Base-by-base conservation (phyloP, 2,329 filamentous ascomycete species). In the Xylariaceae sp. region DNA sequence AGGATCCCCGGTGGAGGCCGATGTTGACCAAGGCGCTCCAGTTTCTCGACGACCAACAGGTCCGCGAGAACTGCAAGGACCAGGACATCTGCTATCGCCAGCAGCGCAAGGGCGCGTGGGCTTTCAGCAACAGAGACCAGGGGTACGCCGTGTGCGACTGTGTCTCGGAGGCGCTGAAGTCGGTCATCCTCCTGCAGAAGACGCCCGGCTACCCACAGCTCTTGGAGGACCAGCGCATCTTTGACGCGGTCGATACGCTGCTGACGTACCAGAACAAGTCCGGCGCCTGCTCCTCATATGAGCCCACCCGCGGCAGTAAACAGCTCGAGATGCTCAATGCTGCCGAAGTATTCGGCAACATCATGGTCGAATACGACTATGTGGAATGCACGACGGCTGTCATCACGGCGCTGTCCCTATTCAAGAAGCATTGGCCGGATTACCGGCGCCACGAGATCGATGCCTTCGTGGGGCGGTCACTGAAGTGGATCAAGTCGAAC, bases 321-420 rank as follows among this genome's bases (percentile, higher is more conserved):
- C 75, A 74, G 45, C 58, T 96, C 45, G 92, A 98, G 58, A 71
- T 80, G 56, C 73, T 98, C 27, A 98, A 98, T 52, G 90, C 90
- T 0, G 92, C 92, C 2, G 92, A 98, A 57, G 89, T 98, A 0
- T 98, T 98, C 58, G 89, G 87, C 11, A 75, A 80, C 14, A 98
- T 98, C 63, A 98, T 98, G 92, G 82, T 98, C 34, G 90, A 96
- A 55, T 98, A 98, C 57, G 87, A 94, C 57, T 96, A 98, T 53
- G 88, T 90, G 0, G 92, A 98, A 59, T 98, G 92, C 65, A 98
- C 92, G 1, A 96, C 92, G 3, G 89, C 92, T 1, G 87, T 88
- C 19, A 83, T 98, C 3, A 95, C 86, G 1, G 88, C 85, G 0
- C 68, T 98, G 14, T 83, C 81, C 4, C 68, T 90, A 2, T 96